A percentile compares a stretch with the other conserved stretches of the same genome.
phyloP scores from a whole-genome alignment of 208 protist genomes.

The Leptomonas pyrrhocoris region DNA sequence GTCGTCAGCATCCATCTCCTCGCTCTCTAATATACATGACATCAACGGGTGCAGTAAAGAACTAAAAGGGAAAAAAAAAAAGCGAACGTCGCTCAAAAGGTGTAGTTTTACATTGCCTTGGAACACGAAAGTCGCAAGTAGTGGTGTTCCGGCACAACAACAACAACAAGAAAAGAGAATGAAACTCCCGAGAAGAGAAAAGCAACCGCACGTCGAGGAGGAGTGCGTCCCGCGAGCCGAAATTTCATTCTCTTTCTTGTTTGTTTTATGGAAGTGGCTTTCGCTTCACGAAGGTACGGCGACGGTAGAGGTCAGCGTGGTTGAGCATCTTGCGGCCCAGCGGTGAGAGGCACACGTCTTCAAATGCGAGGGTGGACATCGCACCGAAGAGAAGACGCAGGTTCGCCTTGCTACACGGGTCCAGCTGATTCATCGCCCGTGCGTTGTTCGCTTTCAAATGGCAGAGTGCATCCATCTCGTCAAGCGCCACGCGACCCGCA shows the following conservation, averaged over 20 bases:
- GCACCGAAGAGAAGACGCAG: constrained; percentile 59
- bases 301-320: constrained; percentile 58
- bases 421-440: constrained; percentile 47
- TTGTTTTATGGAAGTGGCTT: background rate
- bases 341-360: constrained; percentile 55
- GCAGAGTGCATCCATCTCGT: constrained; percentile 32
- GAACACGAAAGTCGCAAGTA: no score
- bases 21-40: constrained; percentile 1
- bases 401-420: constrained; percentile 65
- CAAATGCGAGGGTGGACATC: constrained; percentile 46
- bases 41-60: background rate
- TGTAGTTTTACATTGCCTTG: background rate
- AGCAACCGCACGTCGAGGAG: background rate
- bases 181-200: background rate
- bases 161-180: background rate
- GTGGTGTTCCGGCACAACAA: no score
- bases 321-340: constrained; percentile 89
- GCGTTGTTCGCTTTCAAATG: constrained; percentile 75
- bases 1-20: background rate
- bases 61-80: background rate
- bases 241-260: no score
- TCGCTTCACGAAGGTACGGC: constrained; percentile 61
- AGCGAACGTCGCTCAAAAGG: no score
- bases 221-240: no score
- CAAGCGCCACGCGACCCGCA: constrained; percentile 29